Percentiles rank a stretch among this genome's conserved stretches.
phyloP scores from a whole-genome alignment of 2,329 filamentous ascomycete genomes.

The Teratosphaeria zuluensis region DNA sequence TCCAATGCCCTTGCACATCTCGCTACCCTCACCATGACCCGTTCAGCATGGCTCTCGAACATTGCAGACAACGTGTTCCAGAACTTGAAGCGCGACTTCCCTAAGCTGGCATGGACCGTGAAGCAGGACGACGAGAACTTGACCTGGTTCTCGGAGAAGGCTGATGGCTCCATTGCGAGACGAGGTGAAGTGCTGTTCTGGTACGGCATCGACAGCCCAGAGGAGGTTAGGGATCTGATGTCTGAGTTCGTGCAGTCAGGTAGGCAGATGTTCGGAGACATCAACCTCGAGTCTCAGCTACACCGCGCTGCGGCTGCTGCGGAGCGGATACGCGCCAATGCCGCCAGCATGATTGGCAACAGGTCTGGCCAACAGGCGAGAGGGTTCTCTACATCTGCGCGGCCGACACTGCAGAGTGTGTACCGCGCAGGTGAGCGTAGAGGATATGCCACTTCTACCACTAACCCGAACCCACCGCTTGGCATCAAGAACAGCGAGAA shows the following conservation, averaged over 20 bases:
- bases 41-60: constrained; percentile 88
- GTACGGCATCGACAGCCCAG: constrained; percentile 76
- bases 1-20: constrained; percentile 66
- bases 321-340: constrained; percentile 45
- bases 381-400: constrained; percentile 54
- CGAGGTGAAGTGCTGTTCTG: constrained; percentile 84
- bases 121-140: constrained; percentile 93
- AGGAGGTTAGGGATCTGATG: constrained; percentile 75
- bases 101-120: constrained; percentile 91
- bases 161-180: constrained; percentile 79
- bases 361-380: constrained; percentile 50
- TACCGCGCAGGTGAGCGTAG: constrained; percentile 9
- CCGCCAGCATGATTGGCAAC: constrained; percentile 31
- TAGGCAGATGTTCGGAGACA: constrained; percentile 76
- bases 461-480: constrained; percentile 82
- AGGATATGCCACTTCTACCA: constrained; percentile 45
- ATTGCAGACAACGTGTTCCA: constrained; percentile 92
- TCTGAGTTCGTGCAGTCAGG: constrained; percentile 76
- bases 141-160: constrained; percentile 97
- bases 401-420: constrained; percentile 10
- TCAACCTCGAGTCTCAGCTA: constrained; percentile 79
- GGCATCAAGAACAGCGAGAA: constrained; percentile 83
- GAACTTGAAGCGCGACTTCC: constrained; percentile 86
- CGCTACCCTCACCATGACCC: constrained; percentile 85
- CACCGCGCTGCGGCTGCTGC: constrained; percentile 66